Conservation (phyloP, 2,329 filamentous ascomycete genomes). For the Alternaria ethzedia region DNA sequence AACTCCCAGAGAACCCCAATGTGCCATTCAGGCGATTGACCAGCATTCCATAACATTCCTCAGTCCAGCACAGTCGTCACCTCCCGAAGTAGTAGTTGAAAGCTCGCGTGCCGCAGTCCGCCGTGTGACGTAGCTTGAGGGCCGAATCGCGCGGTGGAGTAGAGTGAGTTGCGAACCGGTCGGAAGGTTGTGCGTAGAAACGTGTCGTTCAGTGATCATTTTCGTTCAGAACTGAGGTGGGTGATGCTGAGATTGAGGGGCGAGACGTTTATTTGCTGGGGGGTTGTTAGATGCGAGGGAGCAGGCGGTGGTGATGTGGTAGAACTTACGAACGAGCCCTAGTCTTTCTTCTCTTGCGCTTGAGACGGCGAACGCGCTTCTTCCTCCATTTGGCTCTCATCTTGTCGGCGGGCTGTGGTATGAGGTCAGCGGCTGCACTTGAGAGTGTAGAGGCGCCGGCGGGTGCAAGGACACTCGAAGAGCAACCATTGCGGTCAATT, state of each 20-base stretch:
- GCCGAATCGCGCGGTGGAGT: conserved; percentile 20
- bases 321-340: conserved; percentile 87
- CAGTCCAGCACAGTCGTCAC: conserved; percentile 35
- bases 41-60: conserved; percentile 38
- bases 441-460: conserved; percentile 15
- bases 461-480: conserved; percentile 5
- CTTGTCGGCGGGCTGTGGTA: conserved; percentile 53
- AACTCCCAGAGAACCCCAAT: conserved; percentile 44
- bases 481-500: conserved; percentile 31
- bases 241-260: conserved; percentile 48
- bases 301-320: not conserved
- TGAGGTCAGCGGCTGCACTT: conserved; percentile 36
- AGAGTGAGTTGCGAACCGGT: conserved; percentile 28
- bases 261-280: conserved; percentile 59
- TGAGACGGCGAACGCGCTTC: conserved; percentile 98
- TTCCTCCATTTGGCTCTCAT: conserved; percentile 99
- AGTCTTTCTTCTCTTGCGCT: conserved; percentile 99
- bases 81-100: conserved; percentile 26
- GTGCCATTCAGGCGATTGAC: conserved; percentile 35
- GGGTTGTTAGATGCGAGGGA: conserved; percentile 14
- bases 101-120: conserved; percentile 35
- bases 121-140: conserved; percentile 33
- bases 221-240: conserved; percentile 39
- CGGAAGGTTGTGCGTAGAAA: conserved; percentile 32
- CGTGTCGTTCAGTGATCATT: conserved; percentile 35